Evolutionary conservation across 1,139 yeast species (phyloP), one percentile per base, ranked within the genome.

Genomic region (Debaryomyces sp.): DNA sequence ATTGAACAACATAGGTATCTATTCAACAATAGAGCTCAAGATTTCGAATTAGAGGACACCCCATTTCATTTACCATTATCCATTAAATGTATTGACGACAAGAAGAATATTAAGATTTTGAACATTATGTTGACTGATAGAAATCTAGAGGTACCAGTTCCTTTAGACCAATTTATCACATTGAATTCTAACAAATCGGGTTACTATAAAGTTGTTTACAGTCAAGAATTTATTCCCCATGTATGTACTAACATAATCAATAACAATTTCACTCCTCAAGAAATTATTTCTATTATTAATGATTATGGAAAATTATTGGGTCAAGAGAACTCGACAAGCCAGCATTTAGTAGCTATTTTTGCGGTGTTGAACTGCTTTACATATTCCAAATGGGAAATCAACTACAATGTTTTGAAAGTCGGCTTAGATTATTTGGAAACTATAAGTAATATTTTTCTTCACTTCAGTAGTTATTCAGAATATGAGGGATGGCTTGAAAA

Each of bases 31-130:
- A 51, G 60, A 3, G 60, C 63, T 6, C 56, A 59, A 17, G 60
- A 66, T 7, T 59, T 66, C 1, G 53, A 59, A 5, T 61, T 79
- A 17, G 83, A 78, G 57, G 79, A 79, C 52, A 58, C 62, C 26
- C 80, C 81, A 2, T 78, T 64, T 54, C 82, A 78, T 49, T 63
- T 81, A 44, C 91, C 92, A 5, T 62, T 86, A 33, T 67, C 78
- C 6, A 64, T 82, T 22, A 73, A 67, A 48, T 57, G 71, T n/a
- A 48, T 60, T 9, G 71, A 53, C 40, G 58, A 58, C 24, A 53
- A 56, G 17, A 61, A 59, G 1, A 32, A 69, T 46, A 72, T 74
- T 2, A 60, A 71, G 36, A 51, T 70, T 4, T 67, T 71, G 38
- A 72, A 75, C 51, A 62, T 73, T 38, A 53, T 84, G 46, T 56